These are phyloP conservation scores for Magnolia sinica DNA, from an alignment of 164 flowering plant genomes.

Conservation along the genomic window DNA sequence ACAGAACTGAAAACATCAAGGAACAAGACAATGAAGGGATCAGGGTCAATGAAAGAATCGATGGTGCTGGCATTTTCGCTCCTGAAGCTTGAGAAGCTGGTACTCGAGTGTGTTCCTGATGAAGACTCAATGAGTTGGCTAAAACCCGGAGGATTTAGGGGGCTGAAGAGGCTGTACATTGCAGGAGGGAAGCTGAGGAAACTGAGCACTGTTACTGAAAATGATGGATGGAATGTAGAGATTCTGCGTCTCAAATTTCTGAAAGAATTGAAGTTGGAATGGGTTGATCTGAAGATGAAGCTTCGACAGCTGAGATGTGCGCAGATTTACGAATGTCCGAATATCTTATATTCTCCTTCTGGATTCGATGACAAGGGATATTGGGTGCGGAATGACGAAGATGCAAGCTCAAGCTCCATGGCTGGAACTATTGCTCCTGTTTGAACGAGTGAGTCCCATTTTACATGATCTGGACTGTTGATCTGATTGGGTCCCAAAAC, in stretches of 20 bases:
- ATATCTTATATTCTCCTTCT: neutral
- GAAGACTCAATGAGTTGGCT: constrained; percentile 1
- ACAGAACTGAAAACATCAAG: neutral
- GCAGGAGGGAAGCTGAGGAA: too few species aligned
- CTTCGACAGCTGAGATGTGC: constrained; percentile 22
- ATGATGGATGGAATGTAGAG: constrained; percentile 16
- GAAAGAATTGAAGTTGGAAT: constrained; percentile 10
- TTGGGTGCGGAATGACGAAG: neutral
- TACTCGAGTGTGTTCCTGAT: constrained; percentile 28
- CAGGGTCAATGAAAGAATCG: too few species aligned
- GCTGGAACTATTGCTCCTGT: too few species aligned
- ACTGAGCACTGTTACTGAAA: too few species aligned
- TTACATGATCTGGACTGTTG: too few species aligned
- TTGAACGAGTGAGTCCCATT: too few species aligned
- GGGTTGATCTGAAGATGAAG: neutral
- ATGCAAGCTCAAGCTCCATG: neutral
- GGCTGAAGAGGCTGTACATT: too few species aligned
- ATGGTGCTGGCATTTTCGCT: neutral
- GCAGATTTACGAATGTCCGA: constrained; percentile 14
- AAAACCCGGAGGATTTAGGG: too few species aligned
- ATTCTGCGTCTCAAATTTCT: constrained; percentile 31
- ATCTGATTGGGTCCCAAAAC: too few species aligned
- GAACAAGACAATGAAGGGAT: neutral
- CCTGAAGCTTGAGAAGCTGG: constrained; percentile 26
- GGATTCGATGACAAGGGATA: neutral